Percentiles rank a stretch among this genome's conserved stretches.
Evolutionary conservation across 2,329 filamentous ascomycete genomes (phyloP).

Genomic region (Ploettnerulaceae sp.): DNA sequence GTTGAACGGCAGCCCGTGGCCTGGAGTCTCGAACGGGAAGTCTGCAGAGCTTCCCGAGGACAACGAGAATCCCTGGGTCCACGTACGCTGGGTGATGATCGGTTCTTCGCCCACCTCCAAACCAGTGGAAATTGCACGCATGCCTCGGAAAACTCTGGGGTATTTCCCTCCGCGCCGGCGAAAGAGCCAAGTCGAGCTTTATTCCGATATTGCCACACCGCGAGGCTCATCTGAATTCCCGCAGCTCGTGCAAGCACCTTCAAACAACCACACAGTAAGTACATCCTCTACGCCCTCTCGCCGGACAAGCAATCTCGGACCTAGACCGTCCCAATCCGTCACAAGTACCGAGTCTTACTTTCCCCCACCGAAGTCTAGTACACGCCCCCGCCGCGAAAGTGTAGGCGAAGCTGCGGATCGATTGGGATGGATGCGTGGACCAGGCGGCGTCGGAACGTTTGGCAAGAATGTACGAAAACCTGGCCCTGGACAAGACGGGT

Average conservation of each 20-base stretch:
- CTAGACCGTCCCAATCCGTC: conserved; percentile 20
- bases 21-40: conserved; percentile 18
- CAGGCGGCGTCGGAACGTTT: conserved; percentile 85
- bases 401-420: conserved; percentile 36
- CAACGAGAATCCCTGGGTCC: conserved; percentile 71
- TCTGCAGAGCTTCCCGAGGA: conserved; percentile 33
- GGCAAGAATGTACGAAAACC: conserved; percentile 64
- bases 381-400: conserved; percentile 31
- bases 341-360: conserved; percentile 27
- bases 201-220: conserved; percentile 61
- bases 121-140: conserved; percentile 79
- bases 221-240: conserved; percentile 30
- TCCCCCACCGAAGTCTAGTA: conserved; percentile 25
- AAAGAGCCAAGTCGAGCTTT: conserved; percentile 52
- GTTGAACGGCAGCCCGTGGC: conserved; percentile 23
- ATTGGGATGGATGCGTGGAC: conserved; percentile 67
- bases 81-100: conserved; percentile 84
- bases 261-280: conserved; percentile 21
- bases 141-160: conserved; percentile 74
- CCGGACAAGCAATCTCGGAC: conserved; percentile 25
- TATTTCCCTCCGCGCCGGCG: conserved; percentile 93
- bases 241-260: conserved; percentile 19
- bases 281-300: conserved; percentile 24
- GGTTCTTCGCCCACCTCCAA: conserved; percentile 58
- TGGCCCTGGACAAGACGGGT: conserved; percentile 75